These are phyloP conservation scores for Clitopilus hobsonii DNA, from an alignment of 768 basidiomycete genomes.

Conservation along the genomic window DNA sequence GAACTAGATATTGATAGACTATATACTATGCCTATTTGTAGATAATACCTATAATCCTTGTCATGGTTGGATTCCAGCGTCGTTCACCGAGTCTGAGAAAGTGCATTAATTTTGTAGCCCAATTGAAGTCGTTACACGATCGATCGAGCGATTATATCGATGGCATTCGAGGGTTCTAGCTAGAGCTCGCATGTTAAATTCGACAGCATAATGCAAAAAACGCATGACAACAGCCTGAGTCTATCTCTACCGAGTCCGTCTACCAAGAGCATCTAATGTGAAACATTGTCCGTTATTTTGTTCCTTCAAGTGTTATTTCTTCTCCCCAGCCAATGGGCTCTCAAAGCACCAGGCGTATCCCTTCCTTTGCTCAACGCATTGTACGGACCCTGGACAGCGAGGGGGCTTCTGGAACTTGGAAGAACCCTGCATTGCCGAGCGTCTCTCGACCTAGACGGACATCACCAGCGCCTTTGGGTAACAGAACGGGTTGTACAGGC, in stretches of 20 bases:
- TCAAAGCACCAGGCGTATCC: not conserved
- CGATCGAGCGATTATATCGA: too few relatives aligned
- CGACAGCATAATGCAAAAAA: not conserved
- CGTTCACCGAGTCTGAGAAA: too few relatives aligned
- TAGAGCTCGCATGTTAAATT: not conserved
- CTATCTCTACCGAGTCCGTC: not conserved
- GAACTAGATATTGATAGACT: too few relatives aligned
- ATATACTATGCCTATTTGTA: too few relatives aligned
- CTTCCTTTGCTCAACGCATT: not conserved
- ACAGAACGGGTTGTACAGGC: slow-evolving; percentile 68
- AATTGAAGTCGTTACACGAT: too few relatives aligned
- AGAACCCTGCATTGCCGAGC: not conserved
- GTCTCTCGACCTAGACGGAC: not conserved
- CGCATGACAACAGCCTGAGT: not conserved
- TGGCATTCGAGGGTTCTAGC: too few relatives aligned
- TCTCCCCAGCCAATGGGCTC: too few relatives aligned
- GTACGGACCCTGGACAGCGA: not conserved
- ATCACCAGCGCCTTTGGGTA: slow-evolving; percentile 25
- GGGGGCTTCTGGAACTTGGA: not conserved
- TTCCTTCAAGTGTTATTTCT: too few relatives aligned
- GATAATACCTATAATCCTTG: too few relatives aligned
- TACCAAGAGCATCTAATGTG: not conserved
- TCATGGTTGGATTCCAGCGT: too few relatives aligned
- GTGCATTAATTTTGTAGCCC: too few relatives aligned
- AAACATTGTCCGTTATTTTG: not conserved